Percentiles rank a stretch among this genome's conserved stretches.
These are phyloP conservation scores for Exophiala xenobiotica DNA, from an alignment of 2,329 filamentous ascomycete genomes.

Conservation along the genomic window DNA sequence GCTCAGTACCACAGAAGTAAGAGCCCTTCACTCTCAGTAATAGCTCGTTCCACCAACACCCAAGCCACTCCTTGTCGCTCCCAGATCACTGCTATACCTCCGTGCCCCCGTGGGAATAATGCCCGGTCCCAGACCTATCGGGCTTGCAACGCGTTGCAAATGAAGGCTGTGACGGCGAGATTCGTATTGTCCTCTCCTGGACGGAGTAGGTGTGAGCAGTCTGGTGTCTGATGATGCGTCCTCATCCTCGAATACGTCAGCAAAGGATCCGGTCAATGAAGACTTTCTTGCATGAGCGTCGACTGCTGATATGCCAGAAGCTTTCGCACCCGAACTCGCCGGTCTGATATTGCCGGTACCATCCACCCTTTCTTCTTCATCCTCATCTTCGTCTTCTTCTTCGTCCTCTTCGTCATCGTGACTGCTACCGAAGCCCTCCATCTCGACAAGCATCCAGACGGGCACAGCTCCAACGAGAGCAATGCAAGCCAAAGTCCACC, in stretches of 20 bases:
- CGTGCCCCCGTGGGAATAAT: slow-evolving; percentile 25
- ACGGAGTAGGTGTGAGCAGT: slow-evolving; percentile 10
- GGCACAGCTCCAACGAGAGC: slow-evolving; percentile 67
- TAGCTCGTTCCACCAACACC: slow-evolving; percentile 31
- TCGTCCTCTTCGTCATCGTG: slow-evolving; percentile 34
- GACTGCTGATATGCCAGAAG: slow-evolving; percentile 6
- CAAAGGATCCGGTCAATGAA: not conserved
- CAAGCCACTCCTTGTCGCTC: slow-evolving; percentile 31
- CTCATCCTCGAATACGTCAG: slow-evolving; percentile 19
- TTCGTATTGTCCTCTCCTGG: slow-evolving; percentile 7
- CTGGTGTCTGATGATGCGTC: slow-evolving; percentile 12
- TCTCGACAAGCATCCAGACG: slow-evolving; percentile 71
- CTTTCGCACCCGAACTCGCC: slow-evolving; percentile 5
- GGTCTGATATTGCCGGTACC: not conserved
- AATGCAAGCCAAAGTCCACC: slow-evolving; percentile 71
- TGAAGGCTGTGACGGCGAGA: slow-evolving; percentile 17
- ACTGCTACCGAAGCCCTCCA: slow-evolving; percentile 60
- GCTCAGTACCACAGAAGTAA: no score
- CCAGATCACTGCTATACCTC: slow-evolving; percentile 33
- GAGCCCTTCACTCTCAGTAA: no score
- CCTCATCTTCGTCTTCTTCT: slow-evolving; percentile 21
- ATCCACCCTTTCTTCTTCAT: slow-evolving; percentile 14
- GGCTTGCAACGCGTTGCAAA: slow-evolving; percentile 29
- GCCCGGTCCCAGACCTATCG: slow-evolving; percentile 29
- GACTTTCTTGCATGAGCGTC: slow-evolving; percentile 11